phyloP scores from a whole-genome alignment of 2,329 filamentous ascomycete genomes.

The Penicillium crustosum region DNA sequence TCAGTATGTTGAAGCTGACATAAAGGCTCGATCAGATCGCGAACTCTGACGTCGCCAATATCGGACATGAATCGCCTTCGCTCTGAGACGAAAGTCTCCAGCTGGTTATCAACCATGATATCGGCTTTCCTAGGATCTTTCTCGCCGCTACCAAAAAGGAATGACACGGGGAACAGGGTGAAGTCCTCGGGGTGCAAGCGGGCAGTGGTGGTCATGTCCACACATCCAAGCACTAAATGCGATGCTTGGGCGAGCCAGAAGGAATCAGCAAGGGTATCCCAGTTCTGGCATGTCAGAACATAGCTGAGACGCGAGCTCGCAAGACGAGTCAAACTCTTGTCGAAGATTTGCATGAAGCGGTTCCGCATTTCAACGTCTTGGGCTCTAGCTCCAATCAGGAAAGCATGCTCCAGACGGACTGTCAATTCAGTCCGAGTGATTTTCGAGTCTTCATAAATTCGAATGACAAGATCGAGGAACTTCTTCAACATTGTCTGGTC shows the following conservation, averaged over 20 bases:
- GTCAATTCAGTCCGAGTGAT: conserved; percentile 93
- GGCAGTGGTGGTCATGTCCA: conserved; percentile 78
- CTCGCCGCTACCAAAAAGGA: conserved; percentile 70
- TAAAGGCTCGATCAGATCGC: conserved; percentile 86
- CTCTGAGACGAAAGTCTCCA: conserved; percentile 73
- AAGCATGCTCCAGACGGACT: conserved; percentile 95
- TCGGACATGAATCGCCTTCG: conserved; percentile 84
- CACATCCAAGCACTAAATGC: conserved; percentile 84
- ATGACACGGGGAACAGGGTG: conserved; percentile 70
- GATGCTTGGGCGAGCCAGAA: conserved; percentile 97
- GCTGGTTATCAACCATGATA: conserved; percentile 76
- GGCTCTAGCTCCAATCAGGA: conserved; percentile 89
- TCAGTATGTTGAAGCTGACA: conserved; percentile 91
- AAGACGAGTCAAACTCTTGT: conserved; percentile 88
- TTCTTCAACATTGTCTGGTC: conserved; percentile 85
- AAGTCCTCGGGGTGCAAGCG: conserved; percentile 84
- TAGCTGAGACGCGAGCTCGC: conserved; percentile 87
- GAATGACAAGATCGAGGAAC: conserved; percentile 92
- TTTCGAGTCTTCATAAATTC: conserved; percentile 97
- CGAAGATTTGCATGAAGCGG: conserved; percentile 93
- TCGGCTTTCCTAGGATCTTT: conserved; percentile 65
- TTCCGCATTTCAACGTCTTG: conserved; percentile 96
- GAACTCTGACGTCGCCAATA: conserved; percentile 79
- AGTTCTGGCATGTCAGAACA: conserved; percentile 88
- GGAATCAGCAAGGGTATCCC: conserved; percentile 90